Conservation (phyloP, 805 yeast genomes). For the Candida anglica region DNA sequence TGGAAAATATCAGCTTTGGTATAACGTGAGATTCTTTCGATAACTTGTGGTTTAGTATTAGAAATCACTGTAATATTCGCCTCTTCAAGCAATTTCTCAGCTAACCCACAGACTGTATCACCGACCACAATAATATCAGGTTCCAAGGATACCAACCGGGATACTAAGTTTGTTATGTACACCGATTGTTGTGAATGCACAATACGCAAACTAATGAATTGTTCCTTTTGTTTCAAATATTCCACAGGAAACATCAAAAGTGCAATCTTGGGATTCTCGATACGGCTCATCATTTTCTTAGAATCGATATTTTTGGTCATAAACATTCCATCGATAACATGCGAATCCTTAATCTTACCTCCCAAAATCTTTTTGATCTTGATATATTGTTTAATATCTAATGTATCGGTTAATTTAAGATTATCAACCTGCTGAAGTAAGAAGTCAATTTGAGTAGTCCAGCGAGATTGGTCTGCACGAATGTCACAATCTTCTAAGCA, state of each 20-base stretch:
- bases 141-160: slow-evolving; percentile 66
- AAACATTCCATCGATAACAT: slow-evolving; percentile 70
- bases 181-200: slow-evolving; percentile 85
- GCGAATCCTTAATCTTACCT: slow-evolving; percentile 57
- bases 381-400: slow-evolving; percentile 85
- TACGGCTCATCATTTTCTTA: slow-evolving; percentile 65
- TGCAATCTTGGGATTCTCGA: slow-evolving; percentile 71
- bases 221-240: slow-evolving; percentile 71
- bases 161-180: slow-evolving; percentile 75
- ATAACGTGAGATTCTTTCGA: slow-evolving; percentile 71
- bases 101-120: slow-evolving; percentile 78
- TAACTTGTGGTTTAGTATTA: slow-evolving; percentile 75
- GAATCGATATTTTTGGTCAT: slow-evolving; percentile 82
- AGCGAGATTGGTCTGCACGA: slow-evolving; percentile 40
- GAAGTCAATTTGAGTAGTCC: slow-evolving; percentile 54
- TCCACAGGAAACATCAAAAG: slow-evolving; percentile 87
- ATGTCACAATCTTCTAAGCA: slow-evolving; percentile 60
- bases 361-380: slow-evolving; percentile 85
- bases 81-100: slow-evolving; percentile 64
- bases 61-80: slow-evolving; percentile 80
- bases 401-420: slow-evolving; percentile 65
- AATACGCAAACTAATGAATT: slow-evolving; percentile 77
- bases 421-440: slow-evolving; percentile 53
- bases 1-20: slow-evolving; percentile 83
- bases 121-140: slow-evolving; percentile 81